Conservation (phyloP, 805 yeast genomes). For the Sugiyamaella qingdaonensis region DNA sequence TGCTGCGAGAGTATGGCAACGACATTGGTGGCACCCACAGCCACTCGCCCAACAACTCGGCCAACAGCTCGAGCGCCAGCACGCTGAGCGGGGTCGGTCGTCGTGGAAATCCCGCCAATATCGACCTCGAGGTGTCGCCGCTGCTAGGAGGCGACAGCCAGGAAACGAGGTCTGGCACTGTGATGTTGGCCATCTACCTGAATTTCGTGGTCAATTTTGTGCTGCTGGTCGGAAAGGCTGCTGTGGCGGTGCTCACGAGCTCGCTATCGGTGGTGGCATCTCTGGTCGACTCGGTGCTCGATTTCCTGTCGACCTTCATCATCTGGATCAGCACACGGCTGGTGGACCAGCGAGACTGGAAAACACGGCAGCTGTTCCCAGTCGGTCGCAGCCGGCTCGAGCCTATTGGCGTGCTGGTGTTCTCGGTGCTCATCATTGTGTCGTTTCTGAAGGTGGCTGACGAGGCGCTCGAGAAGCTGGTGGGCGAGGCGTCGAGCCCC, state of each 20-base stretch:
- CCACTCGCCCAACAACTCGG: neutral
- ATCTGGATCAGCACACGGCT: constrained; percentile 54
- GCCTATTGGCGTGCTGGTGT: constrained; percentile 73
- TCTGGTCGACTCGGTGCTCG: constrained; percentile 69
- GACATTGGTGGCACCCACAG: constrained; percentile 22
- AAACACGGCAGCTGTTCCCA: constrained; percentile 45
- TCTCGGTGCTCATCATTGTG: constrained; percentile 64
- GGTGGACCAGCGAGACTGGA: constrained; percentile 42
- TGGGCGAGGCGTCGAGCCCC: constrained; percentile 26
- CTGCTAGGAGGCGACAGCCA: constrained; percentile 45
- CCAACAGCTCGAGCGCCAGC: neutral
- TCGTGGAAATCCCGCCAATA: constrained; percentile 52
- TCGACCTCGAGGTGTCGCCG: constrained; percentile 55
- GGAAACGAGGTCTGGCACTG: constrained; percentile 42
- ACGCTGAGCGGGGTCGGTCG: constrained; percentile 13
- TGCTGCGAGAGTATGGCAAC: constrained; percentile 58
- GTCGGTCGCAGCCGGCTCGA: constrained; percentile 70
- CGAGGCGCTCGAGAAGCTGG: constrained; percentile 51
- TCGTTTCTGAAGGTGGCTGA: constrained; percentile 71
- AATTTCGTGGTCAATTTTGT: constrained; percentile 56
- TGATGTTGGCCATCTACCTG: constrained; percentile 56
- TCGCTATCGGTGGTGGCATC: constrained; percentile 78
- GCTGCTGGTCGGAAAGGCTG: constrained; percentile 54
- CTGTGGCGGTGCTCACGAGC: constrained; percentile 58
- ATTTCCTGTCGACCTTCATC: constrained; percentile 68